Base-by-base conservation (phyloP, 768 basidiomycete genomes). In the Suillus spraguei region DNA sequence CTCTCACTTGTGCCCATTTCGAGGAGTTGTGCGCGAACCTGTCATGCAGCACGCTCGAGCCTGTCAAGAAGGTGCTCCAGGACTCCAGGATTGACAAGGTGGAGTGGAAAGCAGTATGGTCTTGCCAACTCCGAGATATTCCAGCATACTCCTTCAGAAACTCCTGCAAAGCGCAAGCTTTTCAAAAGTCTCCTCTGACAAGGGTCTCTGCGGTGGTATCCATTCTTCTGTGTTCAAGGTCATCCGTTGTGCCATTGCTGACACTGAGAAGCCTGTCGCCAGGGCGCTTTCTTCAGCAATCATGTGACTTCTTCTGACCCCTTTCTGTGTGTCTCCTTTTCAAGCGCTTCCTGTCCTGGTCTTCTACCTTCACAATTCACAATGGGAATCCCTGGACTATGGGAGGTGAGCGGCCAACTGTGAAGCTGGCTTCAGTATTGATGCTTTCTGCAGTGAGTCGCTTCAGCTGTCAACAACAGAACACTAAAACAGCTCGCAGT, bases 191-290 rank as follows among this genome's bases (percentile, higher is more conserved):
- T 97, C 97, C 53, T 98, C 97, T 61, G 97, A 99, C 88, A 95
- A 96, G 81, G 97, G 97, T 80, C 93, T 99, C 63, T 99, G 97
- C 74, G 97, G 97, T 80, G 97, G 97, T 85, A 97, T 99, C 72
- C 97, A 99, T 83, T 99, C 97, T 47, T 95, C 94, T 60, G 93
- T 99, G 74, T 85, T 91, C 69, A 97, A 98, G 80, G 87, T 88
- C 62, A 92, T 94, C 59, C 92, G 93, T 69, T 86, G 85, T 63
- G 90, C 85, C 36, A 72, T 96, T 62, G 78, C 75, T 36, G 83
- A 86, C 70, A 79, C 81, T 50, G 79, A 78, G 53, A 76, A 78
- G 66, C 74, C 69, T 32, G 81, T 89, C 58, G 86, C n/a, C n/a
- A n/a, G n/a, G n/a, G n/a, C n/a, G n/a, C n/a, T n/a, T n/a, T 9